Base-by-base conservation (phyloP, 1,284 basidiomycete species). In the Melampsora americana region DNA sequence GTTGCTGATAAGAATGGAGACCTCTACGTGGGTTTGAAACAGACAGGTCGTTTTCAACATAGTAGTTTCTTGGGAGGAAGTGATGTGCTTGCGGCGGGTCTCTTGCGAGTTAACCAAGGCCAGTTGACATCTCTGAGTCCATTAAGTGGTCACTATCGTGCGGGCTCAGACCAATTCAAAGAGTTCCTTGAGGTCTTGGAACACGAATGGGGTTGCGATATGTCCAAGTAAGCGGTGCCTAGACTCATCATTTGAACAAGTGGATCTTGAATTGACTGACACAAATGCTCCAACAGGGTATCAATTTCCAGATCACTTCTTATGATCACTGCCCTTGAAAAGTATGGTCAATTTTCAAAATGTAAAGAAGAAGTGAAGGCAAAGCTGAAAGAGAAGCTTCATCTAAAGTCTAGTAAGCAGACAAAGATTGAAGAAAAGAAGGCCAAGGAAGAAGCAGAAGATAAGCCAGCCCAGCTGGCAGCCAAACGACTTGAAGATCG, bases 21-120 rank as follows among this genome's bases (percentile, higher is more conserved):
- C 79, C 83, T 91, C 11, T 91, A 89, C 81, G 85, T 91, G 70
- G 89, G 89, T 0, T 89, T 91, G 79, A 91, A 91, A 84, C 80
- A 83, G 74, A 87, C 88, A 18, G 77, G 77, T 1, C 83, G 83
- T 1, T 90, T 91, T 79, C 90, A 90, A 79, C 90, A 91, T 81
- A 89, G 89, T 0, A 89, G 89, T 0, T 88, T 89, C 80, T 82
- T 87, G 2, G 84, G 85, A 26, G 88, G 88, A 1, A 87, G 66
- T 65, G 66, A 59, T 65, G 74, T 71, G 1, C 26, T 69, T 0
- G 67, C 74, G 30, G 89, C 89, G 4, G 89, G 89, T 2, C 82
- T 90, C 26, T 88, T 90, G 70, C 86, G 87, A 1, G 88, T 90
- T 26, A 87, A 89, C 79, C 83, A 88, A 50, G 90, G 90, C 0